Evolutionary conservation across 2,329 filamentous ascomycete genomes (phyloP), one percentile per base, ranked within the genome.

Genomic region (Ceratocystis ficicola): DNA sequence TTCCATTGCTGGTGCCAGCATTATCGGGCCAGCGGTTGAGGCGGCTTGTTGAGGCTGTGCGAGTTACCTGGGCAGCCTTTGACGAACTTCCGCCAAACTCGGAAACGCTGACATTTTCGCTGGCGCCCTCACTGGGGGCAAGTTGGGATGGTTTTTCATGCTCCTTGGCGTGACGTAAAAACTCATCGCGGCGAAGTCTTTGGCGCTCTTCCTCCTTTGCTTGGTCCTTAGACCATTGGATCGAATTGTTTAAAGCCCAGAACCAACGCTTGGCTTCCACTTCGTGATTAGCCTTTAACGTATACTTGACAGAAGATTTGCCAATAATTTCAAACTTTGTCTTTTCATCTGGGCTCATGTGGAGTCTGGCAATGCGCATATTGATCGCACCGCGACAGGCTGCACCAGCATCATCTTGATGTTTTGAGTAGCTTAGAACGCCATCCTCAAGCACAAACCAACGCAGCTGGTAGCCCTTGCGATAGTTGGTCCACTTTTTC

Each of bases 401-500:
- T 64, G 91, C 95, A 28, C 92, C 94, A 41, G 91, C 90, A 74
- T 99, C 94, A 73, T 99, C 94, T 77, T 99, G 94, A 74, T 97
- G 90, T 77, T 99, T 99, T 79, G 97, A 99, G 77, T 99, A 99
- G 76, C 94, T 97, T 70, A 99, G 76, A 12, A 99, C 93, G 12
- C 94, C 94, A 73, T 99, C 94, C 74, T 99, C 94, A 7, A 99
- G 83, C 15, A 97, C 94, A 73, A 99, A 99, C 92, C 93, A 99
- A 68, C 94, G 83, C 69, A 99, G 76, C 77, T 99, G 96, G 77
- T 96, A 99, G 7, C 94, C 94, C 73, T 89, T 92, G 25, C 93
- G 92, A 74, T 99, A 99, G 74, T 99, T 99, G 61, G 94, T 99
- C 94, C 94, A 99, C 75, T 99, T 99, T 77, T 96, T 97, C 66